Conservation (phyloP, 2,329 filamentous ascomycete genomes). For the Fusarium sp. region DNA sequence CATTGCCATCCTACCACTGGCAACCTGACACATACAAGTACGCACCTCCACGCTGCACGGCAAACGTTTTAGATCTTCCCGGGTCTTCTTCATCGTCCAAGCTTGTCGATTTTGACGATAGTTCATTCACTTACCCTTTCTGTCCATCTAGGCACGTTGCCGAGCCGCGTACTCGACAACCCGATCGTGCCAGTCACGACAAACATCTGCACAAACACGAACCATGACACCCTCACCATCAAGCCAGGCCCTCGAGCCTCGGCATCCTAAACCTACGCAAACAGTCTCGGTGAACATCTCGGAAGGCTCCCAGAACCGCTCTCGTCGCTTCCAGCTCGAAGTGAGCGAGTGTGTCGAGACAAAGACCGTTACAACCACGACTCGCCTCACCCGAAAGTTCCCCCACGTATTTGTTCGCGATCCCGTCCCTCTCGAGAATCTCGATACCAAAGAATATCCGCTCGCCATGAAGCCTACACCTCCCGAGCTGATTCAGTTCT, state of each 20-base stretch:
- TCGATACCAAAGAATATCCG: slow-evolving; percentile 92
- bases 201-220: slow-evolving; percentile 28
- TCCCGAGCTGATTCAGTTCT: slow-evolving; percentile 79
- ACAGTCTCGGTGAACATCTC: slow-evolving; percentile 62
- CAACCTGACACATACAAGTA: slow-evolving; percentile 5
- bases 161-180: neutral
- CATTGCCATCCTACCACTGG: neutral
- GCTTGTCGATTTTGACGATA: neutral
- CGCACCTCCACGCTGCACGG: neutral
- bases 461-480: slow-evolving; percentile 87
- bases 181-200: slow-evolving; percentile 23
- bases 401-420: slow-evolving; percentile 85
- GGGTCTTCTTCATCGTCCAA: neutral
- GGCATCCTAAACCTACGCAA: slow-evolving; percentile 50
- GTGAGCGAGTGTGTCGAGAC: slow-evolving; percentile 75
- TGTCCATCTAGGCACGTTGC: neutral
- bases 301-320: slow-evolving; percentile 52
- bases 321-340: slow-evolving; percentile 64
- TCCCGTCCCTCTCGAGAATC: slow-evolving; percentile 74
- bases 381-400: slow-evolving; percentile 85
- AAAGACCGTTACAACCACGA: slow-evolving; percentile 87
- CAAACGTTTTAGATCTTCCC: neutral
- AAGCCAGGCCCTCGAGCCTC: slow-evolving; percentile 53
- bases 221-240: slow-evolving; percentile 55
- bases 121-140: neutral